A percentile compares a stretch with the other conserved stretches of the same genome.
phyloP scores from a whole-genome alignment of 2,329 filamentous ascomycete genomes.

The Xylariales sp. region DNA sequence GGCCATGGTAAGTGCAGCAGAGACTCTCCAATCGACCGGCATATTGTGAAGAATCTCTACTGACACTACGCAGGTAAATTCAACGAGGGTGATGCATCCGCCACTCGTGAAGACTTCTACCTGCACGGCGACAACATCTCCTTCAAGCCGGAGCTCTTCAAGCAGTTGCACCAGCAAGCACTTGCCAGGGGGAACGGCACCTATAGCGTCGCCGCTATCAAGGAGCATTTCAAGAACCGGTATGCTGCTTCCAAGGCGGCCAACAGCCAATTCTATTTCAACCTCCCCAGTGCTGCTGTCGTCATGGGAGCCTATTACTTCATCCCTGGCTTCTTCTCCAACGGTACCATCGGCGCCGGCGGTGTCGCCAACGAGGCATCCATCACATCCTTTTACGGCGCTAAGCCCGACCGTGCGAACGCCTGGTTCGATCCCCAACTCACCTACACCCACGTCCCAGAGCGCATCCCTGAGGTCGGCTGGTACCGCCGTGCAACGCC shows the following conservation, averaged over 20 bases:
- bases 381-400: constrained; percentile 15
- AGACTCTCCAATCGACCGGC: not conserved
- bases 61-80: constrained; percentile 7
- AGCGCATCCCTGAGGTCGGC: constrained; percentile 12
- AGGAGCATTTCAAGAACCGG: constrained; percentile 14
- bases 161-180: constrained; percentile 16
- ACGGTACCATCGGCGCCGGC: constrained; percentile 12
- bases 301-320: constrained; percentile 15
- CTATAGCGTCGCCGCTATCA: constrained; percentile 12
- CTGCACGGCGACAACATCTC: constrained; percentile 16
- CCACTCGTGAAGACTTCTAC: constrained; percentile 15
- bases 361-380: constrained; percentile 15
- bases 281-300: constrained; percentile 12
- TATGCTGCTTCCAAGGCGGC: constrained; percentile 11
- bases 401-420: constrained; percentile 8
- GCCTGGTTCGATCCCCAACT: constrained; percentile 11
- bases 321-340: constrained; percentile 14
- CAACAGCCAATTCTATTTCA: constrained; percentile 15
- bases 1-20: constrained; percentile 10
- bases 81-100: constrained; percentile 14
- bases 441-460: constrained; percentile 12
- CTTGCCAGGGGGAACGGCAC: constrained; percentile 12
- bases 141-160: constrained; percentile 16
- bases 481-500: constrained; percentile 14
- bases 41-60: not conserved